Percentiles rank a stretch among this genome's conserved stretches.
phyloP scores from a whole-genome alignment of 2,329 filamentous ascomycete species.

The Exophiala xenobiotica region DNA sequence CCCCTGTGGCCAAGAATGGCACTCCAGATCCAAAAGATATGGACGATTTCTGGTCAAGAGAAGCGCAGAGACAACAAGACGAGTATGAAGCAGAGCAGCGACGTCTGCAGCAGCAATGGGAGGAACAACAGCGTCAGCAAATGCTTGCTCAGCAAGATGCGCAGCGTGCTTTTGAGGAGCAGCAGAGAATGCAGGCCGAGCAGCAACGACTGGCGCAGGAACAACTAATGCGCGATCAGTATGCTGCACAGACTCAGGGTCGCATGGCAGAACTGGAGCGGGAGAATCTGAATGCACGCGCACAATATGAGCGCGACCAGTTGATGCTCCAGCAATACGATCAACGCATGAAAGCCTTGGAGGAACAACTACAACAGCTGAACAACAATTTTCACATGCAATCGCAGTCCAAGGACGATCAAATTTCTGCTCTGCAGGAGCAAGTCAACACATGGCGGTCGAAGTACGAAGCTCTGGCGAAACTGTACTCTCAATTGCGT shows the following conservation, averaged over 20 bases:
- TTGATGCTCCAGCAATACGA: conserved; percentile 97
- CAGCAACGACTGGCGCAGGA: conserved; percentile 90
- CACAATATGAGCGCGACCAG: conserved; percentile 96
- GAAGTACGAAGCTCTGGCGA: conserved; percentile 95
- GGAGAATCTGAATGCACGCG: conserved; percentile 89
- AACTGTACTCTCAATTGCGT: conserved; percentile 93
- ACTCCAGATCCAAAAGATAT: conserved; percentile 86
- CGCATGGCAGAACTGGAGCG: conserved; percentile 92
- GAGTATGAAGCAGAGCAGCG: conserved; percentile 95
- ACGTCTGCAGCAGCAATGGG: conserved; percentile 81
- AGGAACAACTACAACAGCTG: conserved; percentile 80
- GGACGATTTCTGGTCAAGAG: conserved; percentile 95
- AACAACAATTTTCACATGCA: conserved; percentile 83
- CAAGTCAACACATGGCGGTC: conserved; percentile 97
- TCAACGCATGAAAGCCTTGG: conserved; percentile 85
- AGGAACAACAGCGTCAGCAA: conserved; percentile 76
- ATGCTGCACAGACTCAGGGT: conserved; percentile 90
- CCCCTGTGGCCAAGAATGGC: conserved; percentile 64
- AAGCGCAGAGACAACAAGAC: conserved; percentile 84
- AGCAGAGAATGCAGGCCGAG: conserved; percentile 81
- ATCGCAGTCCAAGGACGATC: conserved; percentile 85
- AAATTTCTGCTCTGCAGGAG: conserved; percentile 88
- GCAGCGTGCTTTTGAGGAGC: conserved; percentile 93
- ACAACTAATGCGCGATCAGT: conserved; percentile 82
- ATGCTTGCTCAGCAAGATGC: conserved; percentile 80